Conservation (phyloP, 768 basidiomycete species). For the Lactarius sp. region DNA sequence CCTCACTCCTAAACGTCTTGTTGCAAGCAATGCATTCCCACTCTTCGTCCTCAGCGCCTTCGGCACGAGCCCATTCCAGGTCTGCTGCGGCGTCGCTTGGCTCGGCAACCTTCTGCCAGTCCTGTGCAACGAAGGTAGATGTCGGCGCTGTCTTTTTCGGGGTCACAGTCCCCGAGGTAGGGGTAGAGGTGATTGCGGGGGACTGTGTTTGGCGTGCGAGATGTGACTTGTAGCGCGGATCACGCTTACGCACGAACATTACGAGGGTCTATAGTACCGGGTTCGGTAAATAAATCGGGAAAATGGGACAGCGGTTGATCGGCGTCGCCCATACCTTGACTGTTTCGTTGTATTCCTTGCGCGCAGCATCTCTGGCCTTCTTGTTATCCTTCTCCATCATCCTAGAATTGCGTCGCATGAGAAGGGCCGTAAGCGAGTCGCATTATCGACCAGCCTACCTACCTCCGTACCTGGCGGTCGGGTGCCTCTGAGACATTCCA, state of each 20-base stretch:
- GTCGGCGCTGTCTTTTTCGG: conserved; percentile 34
- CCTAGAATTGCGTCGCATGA: conserved; percentile 37
- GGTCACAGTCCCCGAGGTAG: conserved; percentile 27
- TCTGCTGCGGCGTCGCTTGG: conserved; percentile 46
- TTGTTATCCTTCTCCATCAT: conserved; percentile 97
- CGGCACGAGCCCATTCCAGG: conserved; percentile 69
- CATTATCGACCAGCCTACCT: conserved; percentile 16
- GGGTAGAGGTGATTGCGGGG: conserved; percentile 28
- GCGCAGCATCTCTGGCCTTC: conserved; percentile 80
- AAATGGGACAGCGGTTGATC: conserved; percentile 1
- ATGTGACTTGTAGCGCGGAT: conserved; percentile 78
- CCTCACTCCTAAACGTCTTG: conserved; percentile 86
- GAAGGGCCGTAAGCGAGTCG: neutral
- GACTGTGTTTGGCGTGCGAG: conserved; percentile 44
- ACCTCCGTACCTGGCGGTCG: conserved; percentile 80
- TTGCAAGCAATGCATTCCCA: conserved; percentile 96
- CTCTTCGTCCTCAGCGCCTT: conserved; percentile 67
- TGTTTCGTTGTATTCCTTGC: conserved; percentile 89
- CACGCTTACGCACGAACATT: conserved; percentile 77
- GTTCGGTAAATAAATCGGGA: neutral
- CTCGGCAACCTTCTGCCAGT: conserved; percentile 73
- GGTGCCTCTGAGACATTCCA: conserved; percentile 84
- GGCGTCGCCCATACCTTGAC: conserved; percentile 54
- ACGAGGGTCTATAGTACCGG: conserved; percentile 52
- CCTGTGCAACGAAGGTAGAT: conserved; percentile 69